Percentiles rank a stretch among this genome's conserved stretches.
These are phyloP conservation scores for Barnettozyma populi DNA, from an alignment of 805 yeast species.

Conservation along the genomic window DNA sequence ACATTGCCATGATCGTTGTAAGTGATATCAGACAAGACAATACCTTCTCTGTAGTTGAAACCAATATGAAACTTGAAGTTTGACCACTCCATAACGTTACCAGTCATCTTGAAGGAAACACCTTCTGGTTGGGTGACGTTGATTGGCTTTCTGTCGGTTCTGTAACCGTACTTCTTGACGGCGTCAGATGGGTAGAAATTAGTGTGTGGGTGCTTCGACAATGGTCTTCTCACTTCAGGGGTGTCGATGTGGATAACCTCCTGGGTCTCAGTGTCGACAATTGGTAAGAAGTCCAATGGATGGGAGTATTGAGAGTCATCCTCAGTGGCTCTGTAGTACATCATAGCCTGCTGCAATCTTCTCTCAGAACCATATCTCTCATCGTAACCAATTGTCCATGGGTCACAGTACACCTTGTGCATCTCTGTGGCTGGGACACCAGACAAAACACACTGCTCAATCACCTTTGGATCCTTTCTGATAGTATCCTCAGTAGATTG, in stretches of 20 bases:
- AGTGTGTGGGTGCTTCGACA: conserved; percentile 62
- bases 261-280: conserved; percentile 64
- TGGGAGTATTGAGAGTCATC: conserved; percentile 66
- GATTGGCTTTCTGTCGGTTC: conserved; percentile 61
- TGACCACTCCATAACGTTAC: conserved; percentile 69
- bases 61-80: conserved; percentile 76
- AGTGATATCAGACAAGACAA: conserved; percentile 66
- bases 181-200: conserved; percentile 65
- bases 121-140: conserved; percentile 77
- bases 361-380: conserved; percentile 74
- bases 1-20: conserved; percentile 73
- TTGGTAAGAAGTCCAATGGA: conserved; percentile 80
- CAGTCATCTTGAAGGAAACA: conserved; percentile 68
- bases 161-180: conserved; percentile 56
- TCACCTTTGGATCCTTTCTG: conserved; percentile 65
- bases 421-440: conserved; percentile 53
- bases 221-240: conserved; percentile 68
- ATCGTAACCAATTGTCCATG: conserved; percentile 68
- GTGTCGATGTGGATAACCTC: conserved; percentile 72
- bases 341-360: conserved; percentile 75
- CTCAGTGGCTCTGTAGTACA: conserved; percentile 70
- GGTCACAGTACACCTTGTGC: conserved; percentile 55
- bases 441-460: conserved; percentile 63
- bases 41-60: conserved; percentile 82
- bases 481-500: conserved; percentile 56